Base-by-base conservation (phyloP, 768 basidiomycete species). In the Galerina sulciceps region DNA sequence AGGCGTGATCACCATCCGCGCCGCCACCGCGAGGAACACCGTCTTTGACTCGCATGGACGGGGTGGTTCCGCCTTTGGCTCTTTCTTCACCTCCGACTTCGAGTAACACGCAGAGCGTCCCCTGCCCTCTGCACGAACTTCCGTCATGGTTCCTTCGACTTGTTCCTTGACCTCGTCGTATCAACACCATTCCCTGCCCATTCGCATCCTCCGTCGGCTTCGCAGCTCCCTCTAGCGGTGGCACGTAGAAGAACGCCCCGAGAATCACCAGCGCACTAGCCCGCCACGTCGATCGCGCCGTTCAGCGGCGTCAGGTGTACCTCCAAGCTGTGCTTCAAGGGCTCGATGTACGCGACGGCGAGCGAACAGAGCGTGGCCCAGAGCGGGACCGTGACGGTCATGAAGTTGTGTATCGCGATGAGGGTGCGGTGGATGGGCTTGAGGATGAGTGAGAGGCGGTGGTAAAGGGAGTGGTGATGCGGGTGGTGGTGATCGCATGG, bases 1-100 rank as follows among this genome's bases (percentile, higher is more conserved):
- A 1, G 96, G 95, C 5, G 91, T 90, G 61, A 99, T 69, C 26
- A 98, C 69, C 96, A 98, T 98, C 64, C 96, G 77, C 43, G 90
- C 83, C 13, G 89, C 40, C n/a, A 98, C 85, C 2, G 93, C 85
- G 13, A 98, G 82, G n/a, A 89, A 69, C 14, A 98, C 86, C 2
- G 95, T 95, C 69, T 81, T 85, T 23, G 87, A 86, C 79, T 97
- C 94, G 2, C 93, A 93, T 0, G 79, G 78, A 2, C 70, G 70
- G 23, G 48, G n/a, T n/a, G 45, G n/a, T 10, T 50, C 34, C 31
- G 11, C 48, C n/a, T 43, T 6, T 17, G 45, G 31, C 51, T 18
- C 53, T 20, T 36, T 43, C 42, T 8, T 20, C 5, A 22, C 96
- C 94, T 2, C 93, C 93, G 1, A 78, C 2, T 51, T 55, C 31